Conservation (phyloP, 345 rosid genomes). For the Lumnitzera racemosa region DNA sequence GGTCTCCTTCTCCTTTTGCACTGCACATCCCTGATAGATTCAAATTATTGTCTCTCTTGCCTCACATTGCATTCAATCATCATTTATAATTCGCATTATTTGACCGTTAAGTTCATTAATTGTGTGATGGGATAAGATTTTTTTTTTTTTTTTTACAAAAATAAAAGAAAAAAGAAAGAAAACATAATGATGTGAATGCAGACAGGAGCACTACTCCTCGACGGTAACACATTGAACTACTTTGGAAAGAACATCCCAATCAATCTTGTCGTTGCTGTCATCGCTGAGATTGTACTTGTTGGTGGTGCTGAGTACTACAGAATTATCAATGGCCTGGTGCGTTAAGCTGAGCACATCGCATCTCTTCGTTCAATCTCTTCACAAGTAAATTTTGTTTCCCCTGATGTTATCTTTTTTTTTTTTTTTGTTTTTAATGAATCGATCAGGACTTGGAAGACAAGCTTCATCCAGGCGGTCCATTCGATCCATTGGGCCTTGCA, state of each 20-base stretch:
- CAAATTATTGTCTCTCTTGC: too few species aligned
- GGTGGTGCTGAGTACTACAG: slow-evolving; percentile 99
- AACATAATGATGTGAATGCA: slow-evolving; percentile 16
- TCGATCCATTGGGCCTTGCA: slow-evolving; percentile 92
- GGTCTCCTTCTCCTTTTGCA: background rate
- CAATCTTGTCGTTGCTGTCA: slow-evolving; percentile 67
- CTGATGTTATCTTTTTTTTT: background rate
- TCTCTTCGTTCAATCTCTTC: too few species aligned
- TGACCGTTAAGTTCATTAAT: too few species aligned
- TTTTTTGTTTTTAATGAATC: background rate
- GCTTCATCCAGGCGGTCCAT: slow-evolving; percentile 97
- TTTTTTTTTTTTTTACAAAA: too few species aligned
- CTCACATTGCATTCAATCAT: too few species aligned
- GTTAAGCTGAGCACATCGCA: background rate
- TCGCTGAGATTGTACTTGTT: slow-evolving; percentile 79
- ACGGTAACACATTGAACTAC: slow-evolving; percentile 93
- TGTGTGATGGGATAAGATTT: too few species aligned
- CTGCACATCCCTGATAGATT: background rate
- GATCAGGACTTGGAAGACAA: slow-evolving; percentile 81
- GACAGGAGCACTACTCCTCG: slow-evolving; percentile 98
- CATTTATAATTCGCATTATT: too few species aligned
- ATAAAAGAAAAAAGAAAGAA: too few species aligned
- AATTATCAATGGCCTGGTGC: slow-evolving; percentile 86
- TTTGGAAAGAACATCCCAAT: slow-evolving; percentile 86
- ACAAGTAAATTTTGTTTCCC: too few species aligned